A percentile compares a stretch with the other conserved stretches of the same genome.
These are phyloP conservation scores for Vickermania spadyakhi DNA, from an alignment of 208 protist species.

Conservation along the genomic window DNA sequence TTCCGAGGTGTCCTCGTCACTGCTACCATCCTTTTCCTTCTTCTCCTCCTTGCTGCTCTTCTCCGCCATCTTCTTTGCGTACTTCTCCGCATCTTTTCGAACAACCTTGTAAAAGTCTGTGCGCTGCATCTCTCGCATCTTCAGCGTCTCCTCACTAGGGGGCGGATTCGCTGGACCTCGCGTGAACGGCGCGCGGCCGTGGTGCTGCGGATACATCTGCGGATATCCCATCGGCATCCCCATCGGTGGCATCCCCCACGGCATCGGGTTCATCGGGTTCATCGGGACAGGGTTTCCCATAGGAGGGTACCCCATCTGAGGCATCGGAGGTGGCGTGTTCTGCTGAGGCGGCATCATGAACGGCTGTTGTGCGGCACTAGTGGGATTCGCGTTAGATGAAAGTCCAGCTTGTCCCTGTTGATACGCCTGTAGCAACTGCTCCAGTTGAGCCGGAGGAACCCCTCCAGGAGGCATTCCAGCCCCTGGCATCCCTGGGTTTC, in stretches of 20 bases:
- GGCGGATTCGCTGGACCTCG: constrained; percentile 36
- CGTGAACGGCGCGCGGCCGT: constrained; percentile 4
- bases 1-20: constrained; percentile 6
- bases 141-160: constrained; percentile 46
- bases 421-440: neutral
- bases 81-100: constrained; percentile 54
- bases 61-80: constrained; percentile 54
- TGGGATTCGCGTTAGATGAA: constrained; percentile 1
- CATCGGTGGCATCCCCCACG: neutral
- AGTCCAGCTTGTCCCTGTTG: neutral
- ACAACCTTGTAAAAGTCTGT: constrained; percentile 81
- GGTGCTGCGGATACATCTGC: constrained; percentile 1
- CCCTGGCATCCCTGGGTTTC: neutral
- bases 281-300: neutral
- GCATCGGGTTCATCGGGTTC: constrained; percentile 2
- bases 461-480: neutral
- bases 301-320: neutral
- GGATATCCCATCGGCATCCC: neutral
- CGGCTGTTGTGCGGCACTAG: constrained; percentile 10
- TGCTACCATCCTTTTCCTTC: constrained; percentile 19
- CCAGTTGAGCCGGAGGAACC: neutral
- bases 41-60: constrained; percentile 19
- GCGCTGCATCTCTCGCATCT: constrained; percentile 71
- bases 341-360: constrained; percentile 12
- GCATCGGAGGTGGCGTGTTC: constrained; percentile 5